These are phyloP conservation scores for Fusarium musae DNA, from an alignment of 2,329 filamentous ascomycete genomes.

Conservation along the genomic window DNA sequence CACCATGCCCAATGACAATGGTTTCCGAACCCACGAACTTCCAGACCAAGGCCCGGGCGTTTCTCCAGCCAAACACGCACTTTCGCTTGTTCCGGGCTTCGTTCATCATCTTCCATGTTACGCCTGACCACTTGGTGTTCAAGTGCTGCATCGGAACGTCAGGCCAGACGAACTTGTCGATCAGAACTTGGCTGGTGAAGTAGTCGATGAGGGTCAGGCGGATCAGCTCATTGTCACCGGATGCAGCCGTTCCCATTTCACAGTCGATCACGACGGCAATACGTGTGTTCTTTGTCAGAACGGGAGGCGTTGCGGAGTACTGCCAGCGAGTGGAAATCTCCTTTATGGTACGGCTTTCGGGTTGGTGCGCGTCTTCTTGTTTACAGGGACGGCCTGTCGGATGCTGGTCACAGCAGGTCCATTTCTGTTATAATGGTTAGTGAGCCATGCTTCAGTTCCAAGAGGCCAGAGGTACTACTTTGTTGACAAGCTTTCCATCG, in stretches of 20 bases:
- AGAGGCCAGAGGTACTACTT: not conserved
- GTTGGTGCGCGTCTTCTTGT: not conserved
- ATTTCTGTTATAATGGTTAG: not conserved
- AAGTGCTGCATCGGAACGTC: constrained; percentile 58
- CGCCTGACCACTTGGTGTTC: constrained; percentile 63
- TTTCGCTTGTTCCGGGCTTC: constrained; percentile 45
- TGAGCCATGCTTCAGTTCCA: fast-evolving
- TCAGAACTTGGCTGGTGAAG: constrained; percentile 58
- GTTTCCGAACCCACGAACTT: constrained; percentile 58
- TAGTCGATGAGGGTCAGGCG: constrained; percentile 62
- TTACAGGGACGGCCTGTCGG: not conserved
- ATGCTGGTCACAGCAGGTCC: constrained; percentile 19
- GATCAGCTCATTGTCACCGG: constrained; percentile 62
- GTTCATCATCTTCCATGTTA: constrained; percentile 54
- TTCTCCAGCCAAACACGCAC: constrained; percentile 55
- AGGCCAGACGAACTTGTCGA: constrained; percentile 63
- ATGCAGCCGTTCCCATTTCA: constrained; percentile 62
- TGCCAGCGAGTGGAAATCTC: constrained; percentile 15
- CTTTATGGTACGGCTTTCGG: not conserved
- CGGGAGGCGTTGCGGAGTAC: not conserved
- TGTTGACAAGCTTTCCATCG: not conserved
- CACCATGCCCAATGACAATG: constrained; percentile 60
- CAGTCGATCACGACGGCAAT: constrained; percentile 62
- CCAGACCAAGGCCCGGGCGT: constrained; percentile 56
- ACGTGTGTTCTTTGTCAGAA: not conserved